Evolutionary conservation across 2,329 filamentous ascomycete species (phyloP).

Genomic region (Phyllosticta citriasiana): DNA sequence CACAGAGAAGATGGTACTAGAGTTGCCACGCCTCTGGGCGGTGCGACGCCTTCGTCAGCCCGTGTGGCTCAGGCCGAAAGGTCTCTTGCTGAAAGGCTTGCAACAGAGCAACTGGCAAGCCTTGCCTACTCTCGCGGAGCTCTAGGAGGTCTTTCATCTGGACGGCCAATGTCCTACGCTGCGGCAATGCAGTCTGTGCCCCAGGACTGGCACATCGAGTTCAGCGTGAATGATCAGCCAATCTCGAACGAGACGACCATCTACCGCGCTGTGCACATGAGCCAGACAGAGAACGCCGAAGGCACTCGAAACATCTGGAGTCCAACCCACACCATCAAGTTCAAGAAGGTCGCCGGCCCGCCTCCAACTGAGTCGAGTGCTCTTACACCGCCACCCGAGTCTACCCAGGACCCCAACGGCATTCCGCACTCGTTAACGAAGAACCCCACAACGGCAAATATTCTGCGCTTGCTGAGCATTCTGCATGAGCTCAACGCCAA

Average conservation of each 20-base stretch:
- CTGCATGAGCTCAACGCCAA: slow-evolving; percentile 89
- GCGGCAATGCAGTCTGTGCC: slow-evolving; percentile 70
- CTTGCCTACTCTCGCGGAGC: slow-evolving; percentile 14
- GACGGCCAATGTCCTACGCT: slow-evolving; percentile 67
- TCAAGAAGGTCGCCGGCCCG: slow-evolving; percentile 74
- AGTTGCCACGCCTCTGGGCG: slow-evolving; percentile 69
- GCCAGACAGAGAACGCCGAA: slow-evolving; percentile 50
- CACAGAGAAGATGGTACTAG: slow-evolving; percentile 85
- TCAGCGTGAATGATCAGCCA: slow-evolving; percentile 73
- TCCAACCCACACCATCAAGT: slow-evolving; percentile 81
- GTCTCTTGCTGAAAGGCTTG: slow-evolving; percentile 14
- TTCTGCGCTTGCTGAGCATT: slow-evolving; percentile 78
- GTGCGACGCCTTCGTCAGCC: slow-evolving; percentile 20
- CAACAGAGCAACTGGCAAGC: slow-evolving; percentile 21
- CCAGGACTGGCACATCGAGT: slow-evolving; percentile 96
- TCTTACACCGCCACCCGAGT: slow-evolving; percentile 44
- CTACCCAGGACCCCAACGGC: slow-evolving; percentile 44
- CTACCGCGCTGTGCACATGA: slow-evolving; percentile 73
- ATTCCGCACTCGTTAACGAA: slow-evolving; percentile 74
- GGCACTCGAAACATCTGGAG: slow-evolving; percentile 77
- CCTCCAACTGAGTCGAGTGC: slow-evolving; percentile 62
- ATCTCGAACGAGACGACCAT: slow-evolving; percentile 90
- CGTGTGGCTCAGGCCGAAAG: slow-evolving; percentile 23
- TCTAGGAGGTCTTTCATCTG: slow-evolving; percentile 36
- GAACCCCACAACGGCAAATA: slow-evolving; percentile 74